Evolutionary conservation across 495 filamentous ascomycete genomes (phyloP), one percentile per base, ranked within the genome.

Genomic region (Usnea hakonensis): DNA sequence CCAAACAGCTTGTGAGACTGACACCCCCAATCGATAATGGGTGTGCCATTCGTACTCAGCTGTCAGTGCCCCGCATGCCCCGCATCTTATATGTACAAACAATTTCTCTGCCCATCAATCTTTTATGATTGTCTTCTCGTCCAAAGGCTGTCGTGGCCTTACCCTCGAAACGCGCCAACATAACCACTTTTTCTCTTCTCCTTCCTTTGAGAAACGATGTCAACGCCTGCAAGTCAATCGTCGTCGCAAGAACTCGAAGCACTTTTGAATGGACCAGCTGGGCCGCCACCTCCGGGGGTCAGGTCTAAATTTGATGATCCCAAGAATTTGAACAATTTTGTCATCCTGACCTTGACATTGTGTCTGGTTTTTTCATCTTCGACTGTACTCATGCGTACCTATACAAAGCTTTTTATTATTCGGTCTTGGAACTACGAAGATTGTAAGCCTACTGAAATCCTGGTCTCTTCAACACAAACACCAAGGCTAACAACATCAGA

Each of bases 371-470:
- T 63, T 14, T 16, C 58, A 17, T 55, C 33, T 30, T 8, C 63
- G 1, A 30, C 48, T 56, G 36, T 65, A 26, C 13, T 63, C 0
- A 40, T 63, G 17, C 63, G 63, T 13, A 59, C 60, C 26, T 68
- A 65, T 44, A 65, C 63, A 13, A 68, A 68, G 43, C 0, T 37
- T 0, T 65, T 57, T 26, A 16, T 68, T 2, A 30, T 63, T 13
- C 55, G 63, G 5, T 63, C 60, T 11, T 7, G 56, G 23, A 56
- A 32, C 30, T 57, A 33, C 9, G 66, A 68, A 28, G 66, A 68
- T 36, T 68, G 66, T 68, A 43, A 63, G 46, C 23, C 26, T 48
- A 1, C 7, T 28, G 11, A 16, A 28, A 1, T 48, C 10, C 14
- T 23, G 44, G 23, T 14, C 7, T 28, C 21, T 36, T 11, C 35